A percentile compares a stretch with the other conserved stretches of the same genome.
Evolutionary conservation across 2,329 filamentous ascomycete genomes (phyloP).

Genomic region (Ophiostoma ips): DNA sequence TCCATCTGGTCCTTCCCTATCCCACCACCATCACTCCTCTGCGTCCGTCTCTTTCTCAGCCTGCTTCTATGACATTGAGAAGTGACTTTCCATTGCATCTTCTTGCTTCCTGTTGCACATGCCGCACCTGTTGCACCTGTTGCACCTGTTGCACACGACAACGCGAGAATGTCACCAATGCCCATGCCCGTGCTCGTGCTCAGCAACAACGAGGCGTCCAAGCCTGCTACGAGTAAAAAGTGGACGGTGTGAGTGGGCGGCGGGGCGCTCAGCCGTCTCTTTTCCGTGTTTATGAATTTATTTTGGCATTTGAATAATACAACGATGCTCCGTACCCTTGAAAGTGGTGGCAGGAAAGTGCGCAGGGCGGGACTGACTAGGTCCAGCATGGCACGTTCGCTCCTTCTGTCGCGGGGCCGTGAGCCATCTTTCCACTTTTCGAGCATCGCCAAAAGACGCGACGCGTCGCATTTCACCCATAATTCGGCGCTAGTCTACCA

Average conservation of each 20-base stretch:
- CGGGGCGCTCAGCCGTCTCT: slow-evolving; percentile 6
- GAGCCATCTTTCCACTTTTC: slow-evolving; percentile 1
- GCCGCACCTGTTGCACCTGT: too few relatives aligned
- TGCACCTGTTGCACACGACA: too few relatives aligned
- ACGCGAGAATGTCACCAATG: neutral
- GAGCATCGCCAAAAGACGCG: slow-evolving; percentile 9
- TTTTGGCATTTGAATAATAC: neutral
- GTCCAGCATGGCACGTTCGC: neutral
- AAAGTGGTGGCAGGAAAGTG: slow-evolving; percentile 6
- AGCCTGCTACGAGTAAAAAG: neutral
- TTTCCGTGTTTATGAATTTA: neutral
- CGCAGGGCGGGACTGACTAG: neutral
- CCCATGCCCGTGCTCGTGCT: too few relatives aligned
- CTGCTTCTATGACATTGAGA: too few relatives aligned
- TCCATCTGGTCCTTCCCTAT: too few relatives aligned
- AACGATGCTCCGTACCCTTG: neutral
- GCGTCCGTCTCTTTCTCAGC: too few relatives aligned
- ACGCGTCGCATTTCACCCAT: slow-evolving; percentile 8
- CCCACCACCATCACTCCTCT: too few relatives aligned
- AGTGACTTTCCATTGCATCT: too few relatives aligned
- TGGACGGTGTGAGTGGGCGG: slow-evolving; percentile 5
- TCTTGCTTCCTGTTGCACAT: too few relatives aligned
- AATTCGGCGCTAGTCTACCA: slow-evolving; percentile 10
- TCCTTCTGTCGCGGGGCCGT: slow-evolving; percentile 4
- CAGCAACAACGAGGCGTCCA: too few relatives aligned